Conservation (phyloP, 768 basidiomycete genomes). For the Lactarius vividus region DNA sequence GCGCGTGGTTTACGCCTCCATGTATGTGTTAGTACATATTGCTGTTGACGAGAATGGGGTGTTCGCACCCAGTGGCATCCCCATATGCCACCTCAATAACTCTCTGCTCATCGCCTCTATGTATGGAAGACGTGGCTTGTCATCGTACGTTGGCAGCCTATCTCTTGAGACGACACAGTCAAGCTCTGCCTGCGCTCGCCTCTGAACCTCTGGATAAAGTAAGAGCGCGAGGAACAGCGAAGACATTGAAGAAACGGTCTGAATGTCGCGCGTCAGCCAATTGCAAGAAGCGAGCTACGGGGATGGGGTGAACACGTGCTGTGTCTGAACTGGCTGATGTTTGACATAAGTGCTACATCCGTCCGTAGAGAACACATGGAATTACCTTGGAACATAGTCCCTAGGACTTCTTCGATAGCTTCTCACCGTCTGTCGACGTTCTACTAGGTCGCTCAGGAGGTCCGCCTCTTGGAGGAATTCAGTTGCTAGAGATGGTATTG, state of each 20-base stretch:
- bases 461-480: slow-evolving; percentile 6
- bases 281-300: neutral
- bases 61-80: slow-evolving; percentile 7
- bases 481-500: slow-evolving; percentile 3
- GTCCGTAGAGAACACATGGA: neutral
- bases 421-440: neutral
- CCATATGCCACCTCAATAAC: slow-evolving; percentile 29
- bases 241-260: slow-evolving; percentile 8
- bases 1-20: slow-evolving; percentile 27
- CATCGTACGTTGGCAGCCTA: slow-evolving; percentile 32
- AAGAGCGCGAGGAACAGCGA: slow-evolving; percentile 16
- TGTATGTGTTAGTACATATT: too few species aligned
- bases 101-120: slow-evolving; percentile 30
- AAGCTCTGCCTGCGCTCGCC: slow-evolving; percentile 31
- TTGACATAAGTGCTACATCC: neutral
- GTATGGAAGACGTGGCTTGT: slow-evolving; percentile 31
- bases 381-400: slow-evolving; percentile 4
- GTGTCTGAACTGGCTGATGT: slow-evolving; percentile 4
- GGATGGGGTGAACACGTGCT: neutral
- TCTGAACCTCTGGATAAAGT: slow-evolving; percentile 17
- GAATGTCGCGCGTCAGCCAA: neutral
- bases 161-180: slow-evolving; percentile 31
- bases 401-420: neutral
- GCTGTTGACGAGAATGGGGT: too few species aligned
- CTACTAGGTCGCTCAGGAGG: neutral